Conservation (phyloP, 371 early-diverging fungal genomes). For the Mortierella sp. region DNA sequence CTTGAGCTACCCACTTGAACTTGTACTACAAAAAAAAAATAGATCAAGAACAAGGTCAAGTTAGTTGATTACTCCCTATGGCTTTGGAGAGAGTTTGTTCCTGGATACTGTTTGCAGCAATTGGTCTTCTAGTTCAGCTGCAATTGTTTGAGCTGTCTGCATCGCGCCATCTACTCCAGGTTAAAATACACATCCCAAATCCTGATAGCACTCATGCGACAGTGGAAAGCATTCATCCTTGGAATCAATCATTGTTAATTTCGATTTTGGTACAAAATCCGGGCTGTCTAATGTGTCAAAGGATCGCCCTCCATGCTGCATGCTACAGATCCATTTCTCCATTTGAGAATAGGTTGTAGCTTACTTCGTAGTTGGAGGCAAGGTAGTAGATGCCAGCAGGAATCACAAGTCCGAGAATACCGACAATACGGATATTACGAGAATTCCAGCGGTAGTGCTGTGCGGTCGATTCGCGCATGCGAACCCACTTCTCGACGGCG, state of each 20-base stretch:
- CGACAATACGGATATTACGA: slow-evolving; percentile 62
- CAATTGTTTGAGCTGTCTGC: background rate
- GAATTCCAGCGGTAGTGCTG: slow-evolving; percentile 67
- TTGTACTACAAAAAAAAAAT: slow-evolving; percentile 15
- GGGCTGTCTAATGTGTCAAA: background rate
- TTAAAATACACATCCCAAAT: background rate
- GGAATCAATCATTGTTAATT: background rate
- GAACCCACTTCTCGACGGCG: slow-evolving; percentile 75
- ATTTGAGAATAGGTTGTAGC: slow-evolving; percentile 3
- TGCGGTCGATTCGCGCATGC: slow-evolving; percentile 73
- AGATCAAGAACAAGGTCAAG: background rate
- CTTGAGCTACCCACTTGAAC: slow-evolving; percentile 44
- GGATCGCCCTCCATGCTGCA: background rate
- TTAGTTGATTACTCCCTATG: background rate
- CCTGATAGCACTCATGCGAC: background rate
- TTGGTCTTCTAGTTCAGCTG: background rate
- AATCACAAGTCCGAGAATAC: slow-evolving; percentile 64
- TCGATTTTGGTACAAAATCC: background rate
- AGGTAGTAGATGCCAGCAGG: slow-evolving; percentile 67
- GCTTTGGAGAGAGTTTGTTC: background rate
- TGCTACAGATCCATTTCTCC: background rate
- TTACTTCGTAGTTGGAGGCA: slow-evolving; percentile 66
- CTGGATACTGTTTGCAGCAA: background rate
- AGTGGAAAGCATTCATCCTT: background rate
- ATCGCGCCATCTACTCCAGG: background rate